Evolutionary conservation across 441 rosid species (phyloP).

Genomic region (Mallotus japonicus): DNA sequence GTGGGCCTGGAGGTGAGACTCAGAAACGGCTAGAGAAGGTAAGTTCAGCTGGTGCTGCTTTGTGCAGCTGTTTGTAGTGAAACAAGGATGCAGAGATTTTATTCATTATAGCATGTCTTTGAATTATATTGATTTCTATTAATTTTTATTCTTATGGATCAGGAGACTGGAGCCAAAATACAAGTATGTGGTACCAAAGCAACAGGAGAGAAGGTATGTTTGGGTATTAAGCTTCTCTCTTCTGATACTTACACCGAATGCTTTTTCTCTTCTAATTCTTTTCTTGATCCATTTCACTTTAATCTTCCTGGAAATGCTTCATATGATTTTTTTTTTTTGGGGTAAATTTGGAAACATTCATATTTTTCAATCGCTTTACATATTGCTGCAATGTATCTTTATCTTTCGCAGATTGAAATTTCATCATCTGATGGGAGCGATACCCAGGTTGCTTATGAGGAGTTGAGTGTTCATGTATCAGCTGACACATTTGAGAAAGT

Average conservation of each 20-base stretch:
- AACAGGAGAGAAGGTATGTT: conserved; percentile 60
- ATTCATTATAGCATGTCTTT: conserved; percentile 1
- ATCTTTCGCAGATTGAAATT: conserved; percentile 59
- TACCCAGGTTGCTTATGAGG: conserved; percentile 46
- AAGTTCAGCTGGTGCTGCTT: conserved; percentile 14
- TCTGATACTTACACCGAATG: conserved; percentile 2
- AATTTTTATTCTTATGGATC: conserved; percentile 21
- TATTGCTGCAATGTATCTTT: not conserved
- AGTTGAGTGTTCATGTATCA: conserved; percentile 61
- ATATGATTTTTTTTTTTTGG: not conserved
- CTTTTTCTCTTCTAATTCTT: conserved; percentile 12
- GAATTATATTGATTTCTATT: conserved; percentile 3
- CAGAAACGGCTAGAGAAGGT: conserved; percentile 77
- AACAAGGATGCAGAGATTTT: not conserved
- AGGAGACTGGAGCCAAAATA: conserved; percentile 88
- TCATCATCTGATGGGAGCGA: conserved; percentile 56
- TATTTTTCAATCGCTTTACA: not conserved
- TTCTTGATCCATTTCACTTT: not conserved
- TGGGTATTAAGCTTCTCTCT: conserved; percentile 1
- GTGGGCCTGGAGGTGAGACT: conserved; percentile 80
- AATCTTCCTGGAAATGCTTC: not conserved
- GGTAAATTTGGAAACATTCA: not conserved
- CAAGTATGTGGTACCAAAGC: conserved; percentile 58
- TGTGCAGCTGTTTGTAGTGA: not conserved
- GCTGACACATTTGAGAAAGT: conserved; percentile 87